phyloP scores from a whole-genome alignment of 139 green algal species.

The Coelastrella sp. region DNA sequence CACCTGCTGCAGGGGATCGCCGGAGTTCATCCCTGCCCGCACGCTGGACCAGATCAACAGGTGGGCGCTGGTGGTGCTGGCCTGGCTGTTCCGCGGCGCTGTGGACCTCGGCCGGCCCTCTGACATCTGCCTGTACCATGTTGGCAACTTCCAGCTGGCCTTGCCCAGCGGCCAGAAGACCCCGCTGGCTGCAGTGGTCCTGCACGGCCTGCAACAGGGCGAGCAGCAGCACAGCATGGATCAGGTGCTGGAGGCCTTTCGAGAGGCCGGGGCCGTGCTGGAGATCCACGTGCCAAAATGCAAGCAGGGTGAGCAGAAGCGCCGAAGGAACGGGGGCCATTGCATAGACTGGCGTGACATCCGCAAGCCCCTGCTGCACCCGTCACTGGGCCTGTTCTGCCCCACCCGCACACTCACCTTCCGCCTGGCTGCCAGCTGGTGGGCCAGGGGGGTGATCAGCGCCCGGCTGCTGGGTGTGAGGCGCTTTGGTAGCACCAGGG shows the following conservation, averaged over 20 bases:
- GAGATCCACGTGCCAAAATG: slow-evolving; percentile 3
- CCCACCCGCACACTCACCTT: slow-evolving; percentile 1
- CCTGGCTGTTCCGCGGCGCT: background rate
- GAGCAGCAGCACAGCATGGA: slow-evolving; percentile 10
- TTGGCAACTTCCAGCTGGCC: slow-evolving; percentile 22
- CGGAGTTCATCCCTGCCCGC: slow-evolving; percentile 5
- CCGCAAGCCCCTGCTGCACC: background rate
- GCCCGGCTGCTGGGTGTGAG: background rate
- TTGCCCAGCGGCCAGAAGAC: background rate
- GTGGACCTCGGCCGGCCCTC: slow-evolving; percentile 20
- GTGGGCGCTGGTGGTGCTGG: background rate
- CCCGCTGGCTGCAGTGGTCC: background rate
- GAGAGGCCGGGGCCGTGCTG: background rate
- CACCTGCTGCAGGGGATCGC: background rate
- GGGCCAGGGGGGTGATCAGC: background rate
- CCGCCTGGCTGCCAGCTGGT: slow-evolving; percentile 9
- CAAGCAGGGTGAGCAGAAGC: slow-evolving; percentile 4
- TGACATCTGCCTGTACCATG: slow-evolving; percentile 27
- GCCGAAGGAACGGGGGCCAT: background rate
- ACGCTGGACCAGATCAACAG: slow-evolving; percentile 11
- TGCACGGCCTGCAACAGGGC: background rate
- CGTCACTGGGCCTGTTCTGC: background rate
- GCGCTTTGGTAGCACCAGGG: background rate
- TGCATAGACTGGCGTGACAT: background rate
- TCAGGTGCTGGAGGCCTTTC: background rate